Evolutionary conservation across 345 rosid species (phyloP).

Genomic region (Pugionium dolabratum): DNA sequence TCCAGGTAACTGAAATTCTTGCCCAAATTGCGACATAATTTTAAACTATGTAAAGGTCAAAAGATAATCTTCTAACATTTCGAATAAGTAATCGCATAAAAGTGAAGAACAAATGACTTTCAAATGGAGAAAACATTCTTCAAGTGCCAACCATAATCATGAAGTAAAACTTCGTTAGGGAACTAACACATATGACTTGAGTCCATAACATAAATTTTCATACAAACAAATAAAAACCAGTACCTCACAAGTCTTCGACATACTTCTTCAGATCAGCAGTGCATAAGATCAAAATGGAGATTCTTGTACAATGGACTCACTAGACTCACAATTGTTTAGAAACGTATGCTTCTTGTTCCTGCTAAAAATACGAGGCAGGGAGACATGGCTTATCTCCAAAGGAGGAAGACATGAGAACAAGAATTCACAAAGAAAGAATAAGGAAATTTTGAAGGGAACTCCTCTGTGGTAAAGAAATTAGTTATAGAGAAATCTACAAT

Average conservation of each 20-base stretch:
- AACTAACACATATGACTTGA: slow-evolving; percentile 16
- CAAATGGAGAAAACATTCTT: slow-evolving; percentile 11
- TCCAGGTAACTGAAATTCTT: slow-evolving; percentile 17
- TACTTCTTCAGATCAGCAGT: slow-evolving; percentile 29
- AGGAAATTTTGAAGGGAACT: slow-evolving; percentile 3
- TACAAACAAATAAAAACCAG: slow-evolving; percentile 29
- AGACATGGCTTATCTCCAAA: slow-evolving; percentile 29
- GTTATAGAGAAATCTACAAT: slow-evolving; percentile 20
- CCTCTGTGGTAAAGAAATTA: not conserved
- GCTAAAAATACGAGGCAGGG: slow-evolving; percentile 32
- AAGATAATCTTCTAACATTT: slow-evolving; percentile 12
- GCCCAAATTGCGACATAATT: slow-evolving; percentile 20
- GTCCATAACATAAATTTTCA: slow-evolving; percentile 3
- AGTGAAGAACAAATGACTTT: not conserved
- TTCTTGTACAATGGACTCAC: slow-evolving; percentile 21
- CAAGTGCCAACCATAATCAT: slow-evolving; percentile 12
- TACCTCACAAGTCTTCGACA: slow-evolving; percentile 40
- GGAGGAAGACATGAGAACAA: slow-evolving; percentile 27
- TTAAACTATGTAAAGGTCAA: slow-evolving; percentile 2
- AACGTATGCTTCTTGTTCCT: slow-evolving; percentile 37
- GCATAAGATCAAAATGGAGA: slow-evolving; percentile 22
- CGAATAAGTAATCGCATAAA: slow-evolving; percentile 19
- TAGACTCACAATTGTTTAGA: slow-evolving; percentile 17
- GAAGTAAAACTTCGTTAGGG: slow-evolving; percentile 11
- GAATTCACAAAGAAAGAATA: slow-evolving; percentile 3